These are phyloP conservation scores for Mycena haematopus DNA, from an alignment of 768 basidiomycete species.

Conservation along the genomic window DNA sequence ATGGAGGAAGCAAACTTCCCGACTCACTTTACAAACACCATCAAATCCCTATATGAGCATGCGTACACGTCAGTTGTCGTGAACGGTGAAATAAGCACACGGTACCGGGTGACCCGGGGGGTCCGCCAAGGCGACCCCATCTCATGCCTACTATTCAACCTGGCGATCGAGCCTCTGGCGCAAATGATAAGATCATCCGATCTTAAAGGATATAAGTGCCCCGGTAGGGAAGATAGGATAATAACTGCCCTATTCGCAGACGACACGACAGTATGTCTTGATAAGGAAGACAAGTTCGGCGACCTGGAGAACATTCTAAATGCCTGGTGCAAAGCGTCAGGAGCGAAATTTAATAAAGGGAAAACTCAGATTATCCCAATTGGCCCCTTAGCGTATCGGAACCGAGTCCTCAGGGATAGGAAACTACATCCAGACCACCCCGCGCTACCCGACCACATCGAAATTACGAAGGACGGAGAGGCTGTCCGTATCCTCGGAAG, in stretches of 20 bases:
- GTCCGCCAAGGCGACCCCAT: conserved; percentile 44
- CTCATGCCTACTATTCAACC: conserved; percentile 46
- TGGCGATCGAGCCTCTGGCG: conserved; percentile 17
- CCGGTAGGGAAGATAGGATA: conserved; percentile 29
- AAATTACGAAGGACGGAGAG: conserved; percentile 29
- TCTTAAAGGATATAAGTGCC: conserved; percentile 37
- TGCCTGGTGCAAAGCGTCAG: conserved; percentile 41
- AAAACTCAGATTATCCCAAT: conserved; percentile 40
- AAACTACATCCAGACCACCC: not conserved
- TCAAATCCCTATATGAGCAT: conserved; percentile 30
- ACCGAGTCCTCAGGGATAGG: not conserved
- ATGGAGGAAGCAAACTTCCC: conserved; percentile 20
- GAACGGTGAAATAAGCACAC: conserved; percentile 26
- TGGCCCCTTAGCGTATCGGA: not conserved
- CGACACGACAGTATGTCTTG: conserved; percentile 47
- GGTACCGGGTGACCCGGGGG: conserved; percentile 26
- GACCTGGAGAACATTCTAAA: conserved; percentile 37
- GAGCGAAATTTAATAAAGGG: conserved; percentile 42
- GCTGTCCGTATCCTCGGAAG: conserved; percentile 23
- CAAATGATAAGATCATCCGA: conserved; percentile 26
- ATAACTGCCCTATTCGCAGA: conserved; percentile 47
- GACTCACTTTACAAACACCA: conserved; percentile 19
- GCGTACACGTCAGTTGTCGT: conserved; percentile 18
- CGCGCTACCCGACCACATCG: conserved; percentile 10
- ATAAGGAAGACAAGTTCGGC: conserved; percentile 34